A percentile compares a stretch with the other conserved stretches of the same genome.
Conservation (phyloP, 345 rosid species). For the Balakata baccata region DNA sequence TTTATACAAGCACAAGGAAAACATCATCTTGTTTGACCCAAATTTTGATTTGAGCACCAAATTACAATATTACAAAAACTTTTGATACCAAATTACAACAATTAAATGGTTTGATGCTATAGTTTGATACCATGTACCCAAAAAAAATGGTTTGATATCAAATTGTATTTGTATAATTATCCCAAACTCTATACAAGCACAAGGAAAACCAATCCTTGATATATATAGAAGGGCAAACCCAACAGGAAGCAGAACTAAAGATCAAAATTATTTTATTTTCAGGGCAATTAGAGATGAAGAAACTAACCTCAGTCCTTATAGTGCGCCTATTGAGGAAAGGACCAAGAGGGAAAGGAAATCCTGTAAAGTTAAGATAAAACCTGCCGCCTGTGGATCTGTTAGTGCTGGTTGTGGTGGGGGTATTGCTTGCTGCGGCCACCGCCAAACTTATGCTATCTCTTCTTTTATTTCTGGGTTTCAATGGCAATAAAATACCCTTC, state of each 20-base stretch:
- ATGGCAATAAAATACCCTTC: constrained; percentile 35
- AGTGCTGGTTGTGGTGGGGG: constrained; percentile 23
- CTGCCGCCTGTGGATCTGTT: constrained; percentile 37
- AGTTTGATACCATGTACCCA: too few relatives aligned
- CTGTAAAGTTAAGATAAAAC: constrained; percentile 82
- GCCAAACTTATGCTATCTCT: constrained; percentile 36
- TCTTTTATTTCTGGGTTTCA: constrained; percentile 38
- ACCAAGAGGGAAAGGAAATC: constrained; percentile 96
- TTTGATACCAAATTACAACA: too few relatives aligned
- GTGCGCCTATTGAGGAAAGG: constrained; percentile 93
- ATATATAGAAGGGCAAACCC: neutral
- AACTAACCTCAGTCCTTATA: constrained; percentile 71
- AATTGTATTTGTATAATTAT: too few relatives aligned
- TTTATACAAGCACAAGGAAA: too few relatives aligned
- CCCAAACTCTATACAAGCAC: neutral
- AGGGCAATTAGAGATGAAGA: neutral
- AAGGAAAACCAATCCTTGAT: neutral
- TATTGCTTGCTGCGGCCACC: constrained; percentile 49
- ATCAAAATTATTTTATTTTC: neutral
- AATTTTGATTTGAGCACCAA: too few relatives aligned
- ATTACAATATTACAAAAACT: too few relatives aligned
- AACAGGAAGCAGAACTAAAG: neutral
- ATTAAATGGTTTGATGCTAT: too few relatives aligned
- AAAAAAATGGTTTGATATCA: too few relatives aligned
- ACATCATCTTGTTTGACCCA: too few relatives aligned